phyloP scores from a whole-genome alignment of 1,284 basidiomycete species.

The Xerocomus minutiporus region DNA sequence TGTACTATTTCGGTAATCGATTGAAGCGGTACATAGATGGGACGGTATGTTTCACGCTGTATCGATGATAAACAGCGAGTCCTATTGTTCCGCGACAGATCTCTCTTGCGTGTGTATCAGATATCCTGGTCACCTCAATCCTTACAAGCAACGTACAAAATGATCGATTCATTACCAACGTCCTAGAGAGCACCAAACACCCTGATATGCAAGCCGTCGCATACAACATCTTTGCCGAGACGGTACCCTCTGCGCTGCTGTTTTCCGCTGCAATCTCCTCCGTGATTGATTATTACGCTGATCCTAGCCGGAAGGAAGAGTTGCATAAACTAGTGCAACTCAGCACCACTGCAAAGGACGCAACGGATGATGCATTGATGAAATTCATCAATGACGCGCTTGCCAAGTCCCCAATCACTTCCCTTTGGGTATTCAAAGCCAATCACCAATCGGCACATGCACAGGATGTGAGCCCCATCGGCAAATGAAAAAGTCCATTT shows the following conservation, averaged over 20 bases:
- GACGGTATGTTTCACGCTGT: conserved; percentile 18
- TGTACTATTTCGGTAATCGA: conserved; percentile 39
- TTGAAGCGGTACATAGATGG: conserved; percentile 26
- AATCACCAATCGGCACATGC: neutral
- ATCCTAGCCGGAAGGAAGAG: conserved; percentile 37
- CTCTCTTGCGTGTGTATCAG: conserved; percentile 17
- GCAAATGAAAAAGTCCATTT: neutral
- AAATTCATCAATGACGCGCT: conserved; percentile 50
- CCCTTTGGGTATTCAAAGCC: neutral
- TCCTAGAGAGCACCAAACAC: conserved; percentile 10
- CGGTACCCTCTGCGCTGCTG: conserved; percentile 47
- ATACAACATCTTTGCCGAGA: conserved; percentile 42
- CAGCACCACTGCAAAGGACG: conserved; percentile 25
- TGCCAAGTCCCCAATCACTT: conserved; percentile 31
- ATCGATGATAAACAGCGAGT: neutral
- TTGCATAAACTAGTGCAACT: conserved; percentile 43
- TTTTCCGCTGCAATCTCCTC: conserved; percentile 55
- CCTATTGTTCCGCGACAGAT: conserved; percentile 10
- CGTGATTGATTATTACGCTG: conserved; percentile 62
- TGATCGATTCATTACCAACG: conserved; percentile 17
- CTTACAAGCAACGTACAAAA: conserved; percentile 26
- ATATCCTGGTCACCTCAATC: conserved; percentile 22
- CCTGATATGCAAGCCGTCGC: conserved; percentile 11
- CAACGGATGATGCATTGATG: conserved; percentile 35
- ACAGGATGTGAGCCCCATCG: conserved; percentile 13